Evolutionary conservation across 371 early-diverging fungal genomes (phyloP), one percentile per base, ranked within the genome.

Genomic region (Mucor indicus): DNA sequence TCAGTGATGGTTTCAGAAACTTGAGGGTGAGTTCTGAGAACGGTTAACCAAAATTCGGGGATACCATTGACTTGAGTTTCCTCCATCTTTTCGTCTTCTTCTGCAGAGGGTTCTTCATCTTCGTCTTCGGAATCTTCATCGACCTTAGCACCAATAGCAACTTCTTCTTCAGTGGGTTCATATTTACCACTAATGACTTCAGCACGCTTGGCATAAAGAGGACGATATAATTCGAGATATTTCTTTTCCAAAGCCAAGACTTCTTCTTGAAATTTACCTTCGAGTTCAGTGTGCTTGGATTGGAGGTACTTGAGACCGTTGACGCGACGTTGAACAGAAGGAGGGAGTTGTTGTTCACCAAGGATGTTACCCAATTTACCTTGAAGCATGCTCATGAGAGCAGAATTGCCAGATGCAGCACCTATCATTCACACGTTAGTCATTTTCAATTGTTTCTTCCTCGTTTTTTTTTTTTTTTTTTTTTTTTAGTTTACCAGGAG

Each of bases 31-130:
- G 86, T 92, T 77, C 89, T 87, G 64, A 98, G 72, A 39, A 83
- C 80, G 12, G 93, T 93, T 37, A 94, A 79, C 98, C 98, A 98
- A 84, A 98, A 98, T 49, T 88, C 84, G 49, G 90, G 90, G 30
- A 90, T 80, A 57, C 89, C 91, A 48, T 16, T 53, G 3, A 49
- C 52, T 11, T 62, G 60, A 13, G 77, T 41, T 9, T 63, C 80
- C 11, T 73, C 79, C 10, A 77, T 60, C 33, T 79, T 60, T 15
- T 67, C 62, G 35, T 60, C 56, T 24, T 60, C 61, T 9, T 67
- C 66, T 17, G 62, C 60, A 4, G 66, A 57, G 6, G 59, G 67
- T 19, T 59, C 67, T 44, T 40, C 52, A 12, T 60, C 54, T 19
- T 77, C 71, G 3, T 77, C 83, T 2, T 71, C 64, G 6, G 69